Evolutionary conservation across 495 filamentous ascomycete species (phyloP).

Genomic region (Penicillium antarcticum): DNA sequence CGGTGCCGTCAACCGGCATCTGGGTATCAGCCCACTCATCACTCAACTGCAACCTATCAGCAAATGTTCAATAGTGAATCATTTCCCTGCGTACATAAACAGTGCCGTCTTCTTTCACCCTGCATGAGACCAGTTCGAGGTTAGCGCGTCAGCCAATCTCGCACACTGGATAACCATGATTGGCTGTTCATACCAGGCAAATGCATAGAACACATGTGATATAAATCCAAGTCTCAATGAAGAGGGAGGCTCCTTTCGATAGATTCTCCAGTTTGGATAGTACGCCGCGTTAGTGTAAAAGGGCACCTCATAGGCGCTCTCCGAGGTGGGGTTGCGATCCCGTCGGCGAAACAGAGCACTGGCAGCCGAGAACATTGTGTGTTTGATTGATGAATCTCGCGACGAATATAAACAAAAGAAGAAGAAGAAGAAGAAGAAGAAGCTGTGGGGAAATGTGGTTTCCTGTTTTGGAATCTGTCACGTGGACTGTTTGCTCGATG

Average conservation of each 20-base stretch:
- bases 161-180: constrained; percentile 12
- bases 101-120: constrained; percentile 73
- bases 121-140: constrained; percentile 36
- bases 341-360: constrained; percentile 18
- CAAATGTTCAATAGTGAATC: not conserved
- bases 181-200: constrained; percentile 57
- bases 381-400: not conserved
- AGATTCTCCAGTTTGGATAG: constrained; percentile 83
- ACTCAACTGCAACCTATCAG: constrained; percentile 58
- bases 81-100: constrained; percentile 61
- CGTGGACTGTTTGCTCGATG: constrained; percentile 11
- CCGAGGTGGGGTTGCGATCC: constrained; percentile 23
- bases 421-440: not conserved
- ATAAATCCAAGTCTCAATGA: constrained; percentile 66
- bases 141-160: constrained; percentile 26
- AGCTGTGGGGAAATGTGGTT: not conserved
- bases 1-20: constrained; percentile 72
- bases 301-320: constrained; percentile 35
- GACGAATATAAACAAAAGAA: too few species aligned
- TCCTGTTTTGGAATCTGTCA: constrained; percentile 20
- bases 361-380: constrained; percentile 20
- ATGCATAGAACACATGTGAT: constrained; percentile 86
- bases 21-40: constrained; percentile 84
- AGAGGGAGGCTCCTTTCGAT: constrained; percentile 73
- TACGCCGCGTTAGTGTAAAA: constrained; percentile 72